Evolutionary conservation across 305 asterid species (phyloP), one percentile per base, ranked within the genome.

Genomic region (Petunia hybrid): DNA sequence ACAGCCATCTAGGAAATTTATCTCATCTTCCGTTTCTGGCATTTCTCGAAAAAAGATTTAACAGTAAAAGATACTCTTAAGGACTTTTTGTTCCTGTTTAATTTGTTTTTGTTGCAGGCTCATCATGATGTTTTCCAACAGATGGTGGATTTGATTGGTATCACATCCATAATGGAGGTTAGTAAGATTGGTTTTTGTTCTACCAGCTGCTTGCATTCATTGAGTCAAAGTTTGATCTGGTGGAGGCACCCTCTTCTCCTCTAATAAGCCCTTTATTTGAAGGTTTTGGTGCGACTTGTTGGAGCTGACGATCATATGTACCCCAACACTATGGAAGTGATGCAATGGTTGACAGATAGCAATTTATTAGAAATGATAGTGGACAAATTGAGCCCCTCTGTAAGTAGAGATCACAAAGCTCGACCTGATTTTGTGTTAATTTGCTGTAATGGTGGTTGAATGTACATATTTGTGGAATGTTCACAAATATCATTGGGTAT

Each of bases 151-250:
- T 91, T 97, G 90, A 97, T 97, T 82, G 99, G 98, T 59, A 91
- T 97, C 84, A 94, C 99, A 71, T 97, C 99, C 82, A 94, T 97
- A 81, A 97, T 94, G 99, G 99, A 97, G 98, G 99, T 97, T 82
- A 78, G 84, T 82, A 76, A 71, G 81, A 67, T 79, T 8, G 78
- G 66, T 73, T 69, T 81, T 35, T n/a, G 3, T 39, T 48, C 53
- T 76, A 13, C 51, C 36, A 79, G 36, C 82, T 51, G 46, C 48
- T 12, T 6, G 0, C 51, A 31, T 45, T 64, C 46, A 46, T 79
- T 82, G 13, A 45, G 69, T 46, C 42, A 45, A 76, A 78, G 42
- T 66, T 16, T 39, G 39, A 80, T 82, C 63, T 65, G 35, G 43
- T 43, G 69, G 43, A 70, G 77, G 59, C 73, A 74, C 65, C 36